phyloP scores from a whole-genome alignment of 2,329 filamentous ascomycete species.

The Pseudocercospora pini-densiflorae region DNA sequence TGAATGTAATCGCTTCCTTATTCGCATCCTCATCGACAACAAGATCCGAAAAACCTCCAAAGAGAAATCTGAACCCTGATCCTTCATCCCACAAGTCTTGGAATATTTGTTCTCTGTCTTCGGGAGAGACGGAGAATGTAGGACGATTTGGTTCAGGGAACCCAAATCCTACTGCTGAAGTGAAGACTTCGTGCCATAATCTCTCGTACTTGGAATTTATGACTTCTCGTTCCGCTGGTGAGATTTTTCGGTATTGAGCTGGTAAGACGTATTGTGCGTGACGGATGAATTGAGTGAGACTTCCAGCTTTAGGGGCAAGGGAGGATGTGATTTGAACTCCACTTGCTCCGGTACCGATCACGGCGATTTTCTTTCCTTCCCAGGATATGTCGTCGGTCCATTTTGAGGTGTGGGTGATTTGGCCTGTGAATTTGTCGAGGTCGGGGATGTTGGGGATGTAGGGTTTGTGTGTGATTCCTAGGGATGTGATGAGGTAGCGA shows the following conservation, averaged over 20 bases:
- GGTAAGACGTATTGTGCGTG: conserved; percentile 68
- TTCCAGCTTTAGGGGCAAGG: conserved; percentile 46
- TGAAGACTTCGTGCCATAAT: conserved; percentile 58
- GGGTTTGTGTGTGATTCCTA: conserved; percentile 23
- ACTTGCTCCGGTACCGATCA: conserved; percentile 67
- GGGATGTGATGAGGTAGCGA: conserved; percentile 13
- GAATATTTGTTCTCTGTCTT: conserved; percentile 49
- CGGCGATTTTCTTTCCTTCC: conserved; percentile 60
- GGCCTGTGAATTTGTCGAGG: conserved; percentile 62
- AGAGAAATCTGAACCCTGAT: conserved; percentile 21
- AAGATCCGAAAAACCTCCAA: conserved; percentile 31
- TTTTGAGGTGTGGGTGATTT: conserved; percentile 49
- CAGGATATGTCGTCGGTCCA: conserved; percentile 56
- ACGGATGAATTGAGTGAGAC: conserved; percentile 65
- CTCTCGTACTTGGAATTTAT: conserved; percentile 40
- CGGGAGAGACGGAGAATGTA: conserved; percentile 55
- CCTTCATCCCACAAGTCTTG: conserved; percentile 41
- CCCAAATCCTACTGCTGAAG: conserved; percentile 53
- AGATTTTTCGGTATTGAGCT: conserved; percentile 58
- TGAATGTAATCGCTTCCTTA: conserved; percentile 50
- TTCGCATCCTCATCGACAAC: conserved; percentile 47
- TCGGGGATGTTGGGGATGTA: conserved; percentile 63
- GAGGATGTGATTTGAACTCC: conserved; percentile 65
- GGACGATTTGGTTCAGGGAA: conserved; percentile 60
- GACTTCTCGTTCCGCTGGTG: conserved; percentile 54